Evolutionary conservation across 768 basidiomycete species (phyloP), one percentile per base, ranked within the genome.

Genomic region (Suillus luteus): DNA sequence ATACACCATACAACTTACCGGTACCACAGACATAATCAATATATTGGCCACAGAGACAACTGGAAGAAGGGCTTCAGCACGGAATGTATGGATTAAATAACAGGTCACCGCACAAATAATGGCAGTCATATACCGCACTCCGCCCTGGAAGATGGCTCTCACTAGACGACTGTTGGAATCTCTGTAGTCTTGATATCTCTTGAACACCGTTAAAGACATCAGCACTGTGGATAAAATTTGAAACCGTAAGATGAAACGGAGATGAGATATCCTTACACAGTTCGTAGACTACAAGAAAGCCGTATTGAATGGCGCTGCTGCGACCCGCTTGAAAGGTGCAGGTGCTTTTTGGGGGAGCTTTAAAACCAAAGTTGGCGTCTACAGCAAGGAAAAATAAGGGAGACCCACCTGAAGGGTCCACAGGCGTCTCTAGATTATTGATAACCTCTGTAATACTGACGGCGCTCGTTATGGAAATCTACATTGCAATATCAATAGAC

Each of bases 301-400:
- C 51, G 9, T 52, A 52, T 33, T 52, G 51, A 33, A 52, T 11
- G 15, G 55, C 37, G 6, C 55, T 57, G 37, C n/a, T 57, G 5
- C 55, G 55, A 40, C 37, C 37, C 37, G 55, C 55, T 57, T 57
- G 1, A 57, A 57, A 57, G 10, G n/a, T 57, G 55, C 55, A 57
- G 22, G 40, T 57, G 55, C 35, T 57, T 40, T 22, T 57, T 1
- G 22, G 55, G 5, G 55, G 22, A 38, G 7, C 55, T 57, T 57
- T 2, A 40, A 38, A 40, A 40, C 9, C 37, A 24, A 14, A 3
- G 37, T 27, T 27, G 5, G 12, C 11, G 9, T 38, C 22, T 57
- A 57, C 37, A 38, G 40, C 22, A 40, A 57, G 6, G 22, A 24
- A 57, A 3, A 38, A 15, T 14, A 2, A 57, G 3, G 38, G 22